Evolutionary conservation across 257 asterid genomes (phyloP), one percentile per base, ranked within the genome.

Genomic region (Pogostemon cablin): DNA sequence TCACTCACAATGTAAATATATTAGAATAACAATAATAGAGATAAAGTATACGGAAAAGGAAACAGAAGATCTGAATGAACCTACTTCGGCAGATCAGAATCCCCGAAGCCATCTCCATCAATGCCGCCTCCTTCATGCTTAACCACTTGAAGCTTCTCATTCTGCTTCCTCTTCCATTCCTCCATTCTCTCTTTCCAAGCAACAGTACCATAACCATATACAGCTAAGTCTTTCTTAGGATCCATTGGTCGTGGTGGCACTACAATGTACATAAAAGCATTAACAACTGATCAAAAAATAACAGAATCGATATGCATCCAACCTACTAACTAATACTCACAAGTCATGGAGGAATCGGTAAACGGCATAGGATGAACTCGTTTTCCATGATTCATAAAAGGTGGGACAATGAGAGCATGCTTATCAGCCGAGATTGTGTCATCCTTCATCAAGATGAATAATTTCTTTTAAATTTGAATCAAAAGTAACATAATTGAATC

Each of bases 171-270:
- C 84, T 84, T 90, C 97, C 97, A 88, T 63, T 90, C 97, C 64
- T 90, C 97, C 95, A 90, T 90, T 79, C 93, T 88, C 59, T 90
- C 96, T 79, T 90, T 90, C 97, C 97, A 90, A 3, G 97, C 97
- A 55, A 90, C 83, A 43, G 90, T 90, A 39, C 97, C 96, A 70
- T 90, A 90, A 34, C 97, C 97, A 73, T 90, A 90, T 4, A 88
- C 96, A 0, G 97, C 96, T 11, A 90, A 83, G 43, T 90, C 97
- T 71, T 88, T 90, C 77, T 86, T 90, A 12, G 97, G 97, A 79
- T 90, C 97, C 97, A 90, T 90, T 4, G 97, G 83, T 12, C 97
- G 78, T 4, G 96, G 89, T 3, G 97, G 97, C 82, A 90, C 93
- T 81, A 72, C 73, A 76, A 74, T 38, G 39, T 52, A 2, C 11